These are phyloP conservation scores for Penicillium longicatenatum DNA, from an alignment of 495 filamentous ascomycete species.

Conservation along the genomic window DNA sequence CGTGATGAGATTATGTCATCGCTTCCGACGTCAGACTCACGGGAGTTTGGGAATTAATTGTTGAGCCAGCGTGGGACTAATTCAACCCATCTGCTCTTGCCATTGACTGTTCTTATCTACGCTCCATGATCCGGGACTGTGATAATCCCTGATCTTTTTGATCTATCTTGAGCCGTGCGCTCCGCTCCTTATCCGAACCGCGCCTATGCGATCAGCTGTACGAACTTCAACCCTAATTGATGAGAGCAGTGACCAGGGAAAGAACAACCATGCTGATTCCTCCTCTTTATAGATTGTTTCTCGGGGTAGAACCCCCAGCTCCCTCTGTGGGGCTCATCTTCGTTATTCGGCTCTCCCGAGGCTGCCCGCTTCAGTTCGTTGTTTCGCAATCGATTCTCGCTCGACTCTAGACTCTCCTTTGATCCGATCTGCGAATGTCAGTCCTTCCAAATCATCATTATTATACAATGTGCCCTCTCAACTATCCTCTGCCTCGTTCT, in stretches of 20 bases:
- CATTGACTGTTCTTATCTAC: conserved; percentile 15
- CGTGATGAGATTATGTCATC: conserved; percentile 30
- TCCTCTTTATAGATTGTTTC: conserved; percentile 25
- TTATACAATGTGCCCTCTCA: conserved; percentile 18
- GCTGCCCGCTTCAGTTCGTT: conserved; percentile 29
- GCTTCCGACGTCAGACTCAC: conserved; percentile 28
- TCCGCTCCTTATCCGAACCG: conserved; percentile 28
- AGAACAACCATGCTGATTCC: conserved; percentile 10
- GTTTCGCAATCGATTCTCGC: conserved; percentile 29
- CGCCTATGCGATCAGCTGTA: conserved; percentile 42
- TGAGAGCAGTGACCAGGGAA: neutral
- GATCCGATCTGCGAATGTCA: conserved; percentile 16
- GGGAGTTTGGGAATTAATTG: conserved; percentile 13
- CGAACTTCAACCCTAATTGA: conserved; percentile 17
- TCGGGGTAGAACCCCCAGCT: conserved; percentile 25
- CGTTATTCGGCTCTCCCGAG: conserved; percentile 19
- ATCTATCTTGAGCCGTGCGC: conserved; percentile 28
- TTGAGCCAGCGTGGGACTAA: conserved; percentile 10
- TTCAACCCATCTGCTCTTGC: conserved; percentile 12
- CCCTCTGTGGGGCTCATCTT: conserved; percentile 28
- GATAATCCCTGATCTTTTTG: conserved; percentile 21
- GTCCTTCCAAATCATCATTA: conserved; percentile 15
- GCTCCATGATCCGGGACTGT: conserved; percentile 30
- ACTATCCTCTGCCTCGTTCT: conserved; percentile 36
- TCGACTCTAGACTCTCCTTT: conserved; percentile 24